Evolutionary conservation across 2,329 filamentous ascomycete species (phyloP).

Genomic region (Ophiocordyceps camponoti-saundersi): DNA sequence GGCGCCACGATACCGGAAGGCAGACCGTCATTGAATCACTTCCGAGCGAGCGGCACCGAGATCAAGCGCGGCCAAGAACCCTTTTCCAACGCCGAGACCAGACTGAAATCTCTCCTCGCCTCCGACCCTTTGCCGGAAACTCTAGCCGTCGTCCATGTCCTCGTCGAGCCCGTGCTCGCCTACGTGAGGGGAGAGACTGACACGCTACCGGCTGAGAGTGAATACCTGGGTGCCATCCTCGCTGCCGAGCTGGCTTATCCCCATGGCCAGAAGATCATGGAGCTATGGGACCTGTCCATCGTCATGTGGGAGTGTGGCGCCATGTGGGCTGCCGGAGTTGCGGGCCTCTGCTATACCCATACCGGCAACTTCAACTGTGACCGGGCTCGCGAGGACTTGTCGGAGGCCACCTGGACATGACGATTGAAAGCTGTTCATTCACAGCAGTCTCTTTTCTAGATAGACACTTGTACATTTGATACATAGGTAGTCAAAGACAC

Average conservation of each 20-base stretch:
- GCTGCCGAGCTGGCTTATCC: neutral
- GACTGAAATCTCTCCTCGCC: neutral
- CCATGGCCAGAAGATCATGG: slow-evolving; percentile 2
- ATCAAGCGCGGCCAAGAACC: neutral
- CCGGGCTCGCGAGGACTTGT: neutral
- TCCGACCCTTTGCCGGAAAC: neutral
- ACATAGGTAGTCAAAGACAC: no score
- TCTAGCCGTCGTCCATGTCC: neutral
- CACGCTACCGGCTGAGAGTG: neutral
- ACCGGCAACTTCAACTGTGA: slow-evolving; percentile 1
- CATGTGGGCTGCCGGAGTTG: slow-evolving; percentile 2
- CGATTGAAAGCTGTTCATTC: no score
- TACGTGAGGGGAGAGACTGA: neutral
- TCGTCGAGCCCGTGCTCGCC: neutral
- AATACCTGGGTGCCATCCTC: slow-evolving; percentile 1
- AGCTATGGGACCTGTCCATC: slow-evolving; percentile 2
- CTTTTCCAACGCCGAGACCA: neutral
- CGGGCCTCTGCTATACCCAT: slow-evolving; percentile 1
- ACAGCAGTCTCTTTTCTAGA: no score
- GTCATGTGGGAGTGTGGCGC: slow-evolving; percentile 4
- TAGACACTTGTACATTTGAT: no score
- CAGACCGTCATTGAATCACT: neutral
- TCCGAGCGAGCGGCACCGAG: neutral
- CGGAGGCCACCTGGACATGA: neutral
- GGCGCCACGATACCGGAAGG: slow-evolving; percentile 1